These are phyloP conservation scores for Kodamaea suecica DNA, from an alignment of 1,139 yeast species.

Conservation along the genomic window DNA sequence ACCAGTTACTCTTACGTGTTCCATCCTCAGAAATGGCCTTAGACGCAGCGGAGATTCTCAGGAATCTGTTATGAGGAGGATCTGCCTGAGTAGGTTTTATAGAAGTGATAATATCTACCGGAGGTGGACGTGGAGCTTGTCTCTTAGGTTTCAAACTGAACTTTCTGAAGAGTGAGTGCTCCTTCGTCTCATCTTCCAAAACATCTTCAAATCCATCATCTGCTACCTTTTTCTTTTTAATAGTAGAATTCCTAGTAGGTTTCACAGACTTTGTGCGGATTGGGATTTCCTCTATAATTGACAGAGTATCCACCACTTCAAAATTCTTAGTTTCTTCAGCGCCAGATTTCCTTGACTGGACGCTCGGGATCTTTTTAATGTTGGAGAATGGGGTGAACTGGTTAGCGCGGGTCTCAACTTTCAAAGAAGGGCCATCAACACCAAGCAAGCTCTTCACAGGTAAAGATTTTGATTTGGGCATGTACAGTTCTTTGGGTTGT, in stretches of 20 bases:
- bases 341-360: background rate
- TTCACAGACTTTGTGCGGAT: background rate
- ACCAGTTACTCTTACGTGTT: conserved; percentile 29
- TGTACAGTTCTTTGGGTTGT: conserved; percentile 11
- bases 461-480: background rate
- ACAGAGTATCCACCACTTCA: conserved; percentile 15
- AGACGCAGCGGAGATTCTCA: conserved; percentile 20
- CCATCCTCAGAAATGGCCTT: conserved; percentile 10
- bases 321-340: conserved; percentile 11
- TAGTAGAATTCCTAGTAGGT: background rate
- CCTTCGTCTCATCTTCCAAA: conserved; percentile 4
- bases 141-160: conserved; percentile 43
- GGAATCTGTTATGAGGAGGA: conserved; percentile 21
- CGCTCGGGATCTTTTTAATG: background rate
- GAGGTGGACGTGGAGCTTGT: conserved; percentile 45
- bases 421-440: background rate
- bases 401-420: background rate
- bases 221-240: background rate
- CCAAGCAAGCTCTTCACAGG: conserved; percentile 3
- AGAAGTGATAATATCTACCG: background rate
- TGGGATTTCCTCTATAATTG: conserved; percentile 9
- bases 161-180: conserved; percentile 24
- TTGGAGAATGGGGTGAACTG: too few species aligned
- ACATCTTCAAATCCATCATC: conserved; percentile 10
- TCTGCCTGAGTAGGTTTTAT: background rate